These are phyloP conservation scores for Choiromyces venosus DNA, from an alignment of 495 filamentous ascomycete genomes.

Conservation along the genomic window DNA sequence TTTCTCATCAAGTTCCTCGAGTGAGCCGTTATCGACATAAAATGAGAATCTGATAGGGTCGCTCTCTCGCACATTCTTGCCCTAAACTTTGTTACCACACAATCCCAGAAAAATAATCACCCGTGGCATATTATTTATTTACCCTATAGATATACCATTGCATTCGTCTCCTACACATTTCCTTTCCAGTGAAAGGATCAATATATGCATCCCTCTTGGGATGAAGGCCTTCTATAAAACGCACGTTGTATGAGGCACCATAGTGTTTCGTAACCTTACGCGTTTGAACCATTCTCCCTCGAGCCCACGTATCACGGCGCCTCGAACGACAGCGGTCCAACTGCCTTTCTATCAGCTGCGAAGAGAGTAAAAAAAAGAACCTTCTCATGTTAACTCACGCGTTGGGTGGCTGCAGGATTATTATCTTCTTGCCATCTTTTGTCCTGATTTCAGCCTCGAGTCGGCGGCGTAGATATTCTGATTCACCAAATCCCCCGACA, in stretches of 20 bases:
- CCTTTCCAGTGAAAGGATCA: background rate
- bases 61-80: slow-evolving; percentile 14
- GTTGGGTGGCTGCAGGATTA: slow-evolving; percentile 17
- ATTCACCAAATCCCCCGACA: slow-evolving; percentile 66
- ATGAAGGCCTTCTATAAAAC: slow-evolving; percentile 6
- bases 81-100: slow-evolving; percentile 3
- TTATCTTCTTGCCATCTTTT: background rate
- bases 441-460: slow-evolving; percentile 61
- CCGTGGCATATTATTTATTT: background rate
- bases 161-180: slow-evolving; percentile 3
- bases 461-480: slow-evolving; percentile 59
- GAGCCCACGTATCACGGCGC: slow-evolving; percentile 10
- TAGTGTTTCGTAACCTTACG: slow-evolving; percentile 16
- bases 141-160: slow-evolving; percentile 16
- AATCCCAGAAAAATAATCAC: background rate
- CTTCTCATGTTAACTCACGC: slow-evolving; percentile 1
- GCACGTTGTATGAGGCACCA: background rate
- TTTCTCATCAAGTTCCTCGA: background rate
- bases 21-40: background rate
- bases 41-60: background rate
- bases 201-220: slow-evolving; percentile 1
- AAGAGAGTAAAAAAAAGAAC: too few species aligned
- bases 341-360: slow-evolving; percentile 1
- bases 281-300: slow-evolving; percentile 13
- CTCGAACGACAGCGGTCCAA: slow-evolving; percentile 25